Conservation (phyloP, 2,329 filamentous ascomycete species). For the Cladosporium cucumerinum region DNA sequence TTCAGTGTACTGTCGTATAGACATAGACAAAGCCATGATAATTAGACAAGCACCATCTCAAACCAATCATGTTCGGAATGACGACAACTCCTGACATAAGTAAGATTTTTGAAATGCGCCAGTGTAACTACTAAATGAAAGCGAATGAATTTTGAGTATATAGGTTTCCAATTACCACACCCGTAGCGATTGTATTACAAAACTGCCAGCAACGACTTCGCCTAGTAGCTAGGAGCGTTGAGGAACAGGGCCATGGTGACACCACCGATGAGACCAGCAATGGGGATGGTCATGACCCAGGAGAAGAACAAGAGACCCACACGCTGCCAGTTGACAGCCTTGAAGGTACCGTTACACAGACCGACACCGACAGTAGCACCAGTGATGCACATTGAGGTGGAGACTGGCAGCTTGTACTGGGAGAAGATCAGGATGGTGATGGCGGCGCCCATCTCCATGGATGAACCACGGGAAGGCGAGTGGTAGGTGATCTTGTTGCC, state of each 20-base stretch:
- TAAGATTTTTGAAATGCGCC: neutral
- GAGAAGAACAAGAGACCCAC: constrained; percentile 58
- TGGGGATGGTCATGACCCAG: constrained; percentile 60
- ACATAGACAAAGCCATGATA: no score
- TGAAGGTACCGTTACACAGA: constrained; percentile 57
- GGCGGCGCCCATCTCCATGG: constrained; percentile 60
- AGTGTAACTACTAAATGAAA: constrained; percentile 23
- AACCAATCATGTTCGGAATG: no score
- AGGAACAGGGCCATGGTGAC: constrained; percentile 61
- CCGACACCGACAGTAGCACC: constrained; percentile 62
- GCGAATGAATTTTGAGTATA: neutral
- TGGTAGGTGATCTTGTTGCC: constrained; percentile 60
- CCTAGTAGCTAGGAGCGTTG: constrained; percentile 51
- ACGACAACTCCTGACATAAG: no score
- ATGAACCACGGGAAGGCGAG: constrained; percentile 58
- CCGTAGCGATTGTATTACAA: neutral
- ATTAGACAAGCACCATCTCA: no score
- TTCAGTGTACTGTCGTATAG: no score
- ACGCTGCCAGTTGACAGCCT: constrained; percentile 62
- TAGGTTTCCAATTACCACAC: neutral
- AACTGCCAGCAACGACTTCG: neutral
- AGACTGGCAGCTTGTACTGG: constrained; percentile 59
- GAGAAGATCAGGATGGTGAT: constrained; percentile 64
- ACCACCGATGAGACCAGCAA: constrained; percentile 56
- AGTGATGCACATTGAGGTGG: constrained; percentile 63